Percentiles rank a stretch among this genome's conserved stretches.
Conservation (phyloP, 352 stramenopile species). For the Pilasporangium apinafurcum region DNA sequence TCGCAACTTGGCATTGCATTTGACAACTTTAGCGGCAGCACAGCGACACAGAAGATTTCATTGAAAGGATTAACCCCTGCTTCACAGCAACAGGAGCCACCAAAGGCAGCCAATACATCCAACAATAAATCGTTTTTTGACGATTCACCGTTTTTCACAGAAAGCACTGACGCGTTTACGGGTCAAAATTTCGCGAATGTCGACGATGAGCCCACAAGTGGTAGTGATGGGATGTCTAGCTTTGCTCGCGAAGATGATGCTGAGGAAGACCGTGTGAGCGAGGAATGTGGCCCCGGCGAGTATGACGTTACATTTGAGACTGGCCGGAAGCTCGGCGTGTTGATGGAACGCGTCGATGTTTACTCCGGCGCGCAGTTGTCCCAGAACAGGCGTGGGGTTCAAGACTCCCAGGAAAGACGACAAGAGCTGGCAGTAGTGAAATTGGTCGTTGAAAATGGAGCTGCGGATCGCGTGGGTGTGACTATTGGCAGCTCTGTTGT, state of each 20-base stretch:
- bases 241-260: slow-evolving; percentile 4
- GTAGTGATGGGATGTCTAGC: slow-evolving; percentile 4
- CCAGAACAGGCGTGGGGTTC: no score
- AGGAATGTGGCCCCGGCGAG: slow-evolving; percentile 43
- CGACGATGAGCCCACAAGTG: slow-evolving; percentile 36
- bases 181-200: slow-evolving; percentile 54
- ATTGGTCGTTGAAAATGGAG: slow-evolving; percentile 72
- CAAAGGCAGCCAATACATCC: slow-evolving; percentile 8
- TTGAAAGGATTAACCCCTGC: slow-evolving; percentile 22
- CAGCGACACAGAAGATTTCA: slow-evolving; percentile 25
- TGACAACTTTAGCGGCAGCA: slow-evolving; percentile 28
- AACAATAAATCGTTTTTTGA: slow-evolving; percentile 17
- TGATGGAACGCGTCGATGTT: slow-evolving; percentile 76
- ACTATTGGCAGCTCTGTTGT: slow-evolving; percentile 63
- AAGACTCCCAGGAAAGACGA: slow-evolving; percentile 35
- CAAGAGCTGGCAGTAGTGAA: slow-evolving; percentile 74
- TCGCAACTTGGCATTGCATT: slow-evolving; percentile 51
- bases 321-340: slow-evolving; percentile 69
- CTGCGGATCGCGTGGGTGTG: slow-evolving; percentile 62
- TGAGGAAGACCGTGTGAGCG: slow-evolving; percentile 11
- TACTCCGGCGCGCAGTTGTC: no score
- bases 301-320: slow-evolving; percentile 77
- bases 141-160: slow-evolving; percentile 56
- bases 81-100: slow-evolving; percentile 7
- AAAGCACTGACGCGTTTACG: slow-evolving; percentile 54